These are phyloP conservation scores for Termitomyces sp. DNA, from an alignment of 768 basidiomycete species.

Conservation along the genomic window DNA sequence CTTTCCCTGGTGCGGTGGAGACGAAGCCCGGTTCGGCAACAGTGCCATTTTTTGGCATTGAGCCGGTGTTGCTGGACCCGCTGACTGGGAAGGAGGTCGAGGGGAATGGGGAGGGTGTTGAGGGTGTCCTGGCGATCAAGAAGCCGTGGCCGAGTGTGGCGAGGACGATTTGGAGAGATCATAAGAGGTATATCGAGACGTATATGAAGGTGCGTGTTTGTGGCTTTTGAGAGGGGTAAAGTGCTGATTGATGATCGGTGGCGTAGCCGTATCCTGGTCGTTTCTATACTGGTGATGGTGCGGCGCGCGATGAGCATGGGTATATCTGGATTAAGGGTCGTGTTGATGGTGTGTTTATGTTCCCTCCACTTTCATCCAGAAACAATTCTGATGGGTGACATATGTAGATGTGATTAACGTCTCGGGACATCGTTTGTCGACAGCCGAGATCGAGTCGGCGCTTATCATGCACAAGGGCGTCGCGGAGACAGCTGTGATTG, in stretches of 20 bases:
- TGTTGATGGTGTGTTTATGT: slow-evolving; percentile 65
- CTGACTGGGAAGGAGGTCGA: slow-evolving; percentile 68
- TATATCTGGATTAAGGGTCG: slow-evolving; percentile 99
- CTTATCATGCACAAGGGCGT: slow-evolving; percentile 93
- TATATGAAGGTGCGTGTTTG: slow-evolving; percentile 37
- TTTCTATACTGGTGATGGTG: slow-evolving; percentile 98
- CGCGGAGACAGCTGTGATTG: slow-evolving; percentile 94
- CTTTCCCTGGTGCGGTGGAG: slow-evolving; percentile 92
- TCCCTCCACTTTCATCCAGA: neutral
- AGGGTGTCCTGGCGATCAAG: slow-evolving; percentile 86
- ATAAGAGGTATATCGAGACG: slow-evolving; percentile 68
- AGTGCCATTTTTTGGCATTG: slow-evolving; percentile 96
- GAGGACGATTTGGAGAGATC: slow-evolving; percentile 87
- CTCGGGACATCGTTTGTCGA: slow-evolving; percentile 94
- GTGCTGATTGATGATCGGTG: neutral
- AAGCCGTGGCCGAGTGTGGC: slow-evolving; percentile 96
- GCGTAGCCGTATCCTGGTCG: slow-evolving; percentile 74
- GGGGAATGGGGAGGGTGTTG: slow-evolving; percentile 84
- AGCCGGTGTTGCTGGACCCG: slow-evolving; percentile 85
- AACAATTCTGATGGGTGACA: neutral
- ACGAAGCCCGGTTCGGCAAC: slow-evolving; percentile 97
- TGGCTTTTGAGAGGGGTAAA: neutral
- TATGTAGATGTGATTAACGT: slow-evolving; percentile 93
- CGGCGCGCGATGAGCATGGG: slow-evolving; percentile 89
- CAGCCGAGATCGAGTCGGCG: slow-evolving; percentile 97